A percentile compares a stretch with the other conserved stretches of the same genome.
phyloP scores from a whole-genome alignment of 345 rosid genomes.

The Boechera retrofracta region DNA sequence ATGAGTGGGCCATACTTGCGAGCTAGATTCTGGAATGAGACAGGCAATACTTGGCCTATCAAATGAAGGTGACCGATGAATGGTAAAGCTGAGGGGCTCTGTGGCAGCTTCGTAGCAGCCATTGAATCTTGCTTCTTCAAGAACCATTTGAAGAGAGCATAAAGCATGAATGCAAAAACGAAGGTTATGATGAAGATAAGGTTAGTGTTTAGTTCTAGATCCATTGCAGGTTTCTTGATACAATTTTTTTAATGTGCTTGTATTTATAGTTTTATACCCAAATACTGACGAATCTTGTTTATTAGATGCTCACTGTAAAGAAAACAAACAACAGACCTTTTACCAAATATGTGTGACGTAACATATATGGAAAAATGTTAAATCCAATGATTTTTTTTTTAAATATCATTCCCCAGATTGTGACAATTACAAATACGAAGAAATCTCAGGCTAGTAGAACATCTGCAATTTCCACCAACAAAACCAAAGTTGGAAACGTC shows the following conservation, averaged over 20 bases:
- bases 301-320: slow-evolving; percentile 39
- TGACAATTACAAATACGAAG: slow-evolving; percentile 1
- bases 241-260: background rate
- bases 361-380: background rate
- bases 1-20: slow-evolving; percentile 53
- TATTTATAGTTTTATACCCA: slow-evolving; percentile 16
- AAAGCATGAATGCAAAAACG: slow-evolving; percentile 20
- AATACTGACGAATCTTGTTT: slow-evolving; percentile 34
- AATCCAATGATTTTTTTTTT: background rate
- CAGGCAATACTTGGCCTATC: slow-evolving; percentile 48
- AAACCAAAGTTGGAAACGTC: slow-evolving; percentile 13
- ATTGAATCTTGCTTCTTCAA: slow-evolving; percentile 12
- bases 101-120: slow-evolving; percentile 45
- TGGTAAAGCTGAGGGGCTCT: slow-evolving; percentile 57
- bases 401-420: background rate
- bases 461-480: slow-evolving; percentile 15
- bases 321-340: slow-evolving; percentile 32
- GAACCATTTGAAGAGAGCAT: slow-evolving; percentile 36
- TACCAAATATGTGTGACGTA: slow-evolving; percentile 13
- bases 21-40: slow-evolving; percentile 44
- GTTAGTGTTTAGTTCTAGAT: slow-evolving; percentile 24
- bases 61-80: slow-evolving; percentile 61
- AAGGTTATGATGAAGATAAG: slow-evolving; percentile 29
- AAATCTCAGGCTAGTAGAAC: background rate
- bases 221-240: slow-evolving; percentile 33